Evolutionary conservation across 116 monocot species (phyloP), one percentile per base, ranked within the genome.

Genomic region (Cymodocea nodosa): DNA sequence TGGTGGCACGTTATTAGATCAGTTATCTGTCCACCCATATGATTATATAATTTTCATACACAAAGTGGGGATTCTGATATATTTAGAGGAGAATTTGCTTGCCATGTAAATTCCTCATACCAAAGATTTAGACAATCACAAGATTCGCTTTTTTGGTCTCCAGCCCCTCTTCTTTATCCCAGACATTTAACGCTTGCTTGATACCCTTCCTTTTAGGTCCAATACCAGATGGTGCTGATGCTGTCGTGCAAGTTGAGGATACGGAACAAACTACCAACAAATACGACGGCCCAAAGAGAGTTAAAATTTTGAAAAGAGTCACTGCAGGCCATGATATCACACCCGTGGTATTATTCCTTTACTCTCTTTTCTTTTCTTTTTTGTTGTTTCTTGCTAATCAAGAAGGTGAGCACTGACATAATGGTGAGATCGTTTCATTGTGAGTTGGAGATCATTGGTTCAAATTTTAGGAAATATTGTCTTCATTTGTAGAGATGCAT

Each of bases 211-310:
- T 74, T 70, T 3, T 72, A 98, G 97, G 86, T 23, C 92, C 98
- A 23, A 79, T 98, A 78, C 92, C 98, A 60, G 82, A 98, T 44
- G 98, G 92, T 71, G 98, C 92, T 16, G 86, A 98, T 76, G 80
- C 98, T 61, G 89, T 92, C 61, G 89, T 98, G 64, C 98, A 92
- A 82, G 82, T 98, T 76, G 98, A 92, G 79, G 76, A 98, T 61
- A 86, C 86, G 11, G 79, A 92, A 72, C 60, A 73, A 76, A 54
- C 86, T 17, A 34, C 36, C 62, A 53, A 25, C 58, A 52, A n/a
- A 4, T 20, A 66, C 5, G 67, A 80, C 82, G 81, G 75, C 50
- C 61, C 73, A 49, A 85, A 74, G 57, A 67, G 72, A 56, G 89
- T 89, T 23, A 79, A 50, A 70, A 83, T 98, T 73, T 77, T 82